Conservation (phyloP, 805 yeast species). For the Starmerella floricola region DNA sequence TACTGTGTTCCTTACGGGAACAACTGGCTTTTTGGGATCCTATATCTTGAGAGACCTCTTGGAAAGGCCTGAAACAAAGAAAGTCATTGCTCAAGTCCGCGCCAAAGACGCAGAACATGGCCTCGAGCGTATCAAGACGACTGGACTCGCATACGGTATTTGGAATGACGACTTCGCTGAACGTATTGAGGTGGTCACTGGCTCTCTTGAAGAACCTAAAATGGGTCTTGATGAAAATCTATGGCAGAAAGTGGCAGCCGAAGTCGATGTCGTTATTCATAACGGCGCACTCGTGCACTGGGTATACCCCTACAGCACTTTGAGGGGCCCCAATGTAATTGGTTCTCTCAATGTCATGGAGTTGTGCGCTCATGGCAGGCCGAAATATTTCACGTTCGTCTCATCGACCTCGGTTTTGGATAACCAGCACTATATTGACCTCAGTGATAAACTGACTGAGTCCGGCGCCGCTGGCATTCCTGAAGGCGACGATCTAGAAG, state of each 20-base stretch:
- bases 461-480: conserved; percentile 60
- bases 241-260: conserved; percentile 48
- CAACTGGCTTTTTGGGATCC: conserved; percentile 92
- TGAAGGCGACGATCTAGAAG: conserved; percentile 72
- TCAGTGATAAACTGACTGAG: conserved; percentile 57
- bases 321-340: conserved; percentile 87
- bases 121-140: conserved; percentile 56
- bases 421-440: conserved; percentile 61
- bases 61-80: conserved; percentile 44
- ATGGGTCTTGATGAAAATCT: conserved; percentile 51
- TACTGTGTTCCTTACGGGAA: conserved; percentile 82
- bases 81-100: conserved; percentile 75
- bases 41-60: conserved; percentile 71
- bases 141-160: conserved; percentile 72
- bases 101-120: conserved; percentile 62
- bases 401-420: conserved; percentile 93
- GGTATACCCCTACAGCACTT: conserved; percentile 87
- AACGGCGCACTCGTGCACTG: conserved; percentile 98
- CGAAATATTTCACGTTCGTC: conserved; percentile 80
- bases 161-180: conserved; percentile 53
- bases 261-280: conserved; percentile 75
- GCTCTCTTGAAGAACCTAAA: conserved; percentile 60
- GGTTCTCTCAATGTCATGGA: conserved; percentile 76
- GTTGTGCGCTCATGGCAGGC: conserved; percentile 63
- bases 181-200: conserved; percentile 61